These are phyloP conservation scores for Wickerhamia fluorescens DNA, from an alignment of 805 yeast genomes.

Conservation along the genomic window DNA sequence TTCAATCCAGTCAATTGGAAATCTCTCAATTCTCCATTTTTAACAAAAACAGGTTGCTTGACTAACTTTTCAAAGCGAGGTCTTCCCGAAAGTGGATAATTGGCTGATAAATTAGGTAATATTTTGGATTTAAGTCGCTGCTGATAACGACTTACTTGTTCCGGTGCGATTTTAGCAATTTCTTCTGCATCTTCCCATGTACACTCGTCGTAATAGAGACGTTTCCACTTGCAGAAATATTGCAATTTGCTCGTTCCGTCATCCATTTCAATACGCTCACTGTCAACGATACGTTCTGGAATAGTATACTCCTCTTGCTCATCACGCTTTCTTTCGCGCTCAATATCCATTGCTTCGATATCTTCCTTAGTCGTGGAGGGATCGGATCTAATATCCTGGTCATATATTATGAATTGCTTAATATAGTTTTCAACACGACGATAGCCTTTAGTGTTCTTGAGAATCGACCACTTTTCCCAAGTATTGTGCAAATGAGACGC, in stretches of 20 bases:
- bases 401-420: slow-evolving; percentile 65
- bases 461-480: slow-evolving; percentile 68
- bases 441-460: slow-evolving; percentile 58
- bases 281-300: slow-evolving; percentile 85
- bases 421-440: slow-evolving; percentile 88
- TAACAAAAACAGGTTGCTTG: slow-evolving; percentile 82
- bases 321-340: slow-evolving; percentile 76
- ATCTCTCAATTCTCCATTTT: slow-evolving; percentile 88
- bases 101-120: slow-evolving; percentile 72
- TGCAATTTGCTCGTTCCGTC: slow-evolving; percentile 62
- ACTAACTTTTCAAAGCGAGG: slow-evolving; percentile 86
- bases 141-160: slow-evolving; percentile 77
- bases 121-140: slow-evolving; percentile 76
- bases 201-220: slow-evolving; percentile 89
- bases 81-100: slow-evolving; percentile 60
- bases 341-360: slow-evolving; percentile 88
- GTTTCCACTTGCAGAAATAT: slow-evolving; percentile 89
- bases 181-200: slow-evolving; percentile 94
- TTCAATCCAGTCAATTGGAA: slow-evolving; percentile 96
- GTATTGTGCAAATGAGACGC: slow-evolving; percentile 90
- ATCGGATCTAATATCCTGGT: slow-evolving; percentile 70
- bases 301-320: slow-evolving; percentile 75
- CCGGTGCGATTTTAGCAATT: slow-evolving; percentile 79
- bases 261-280: slow-evolving; percentile 63
- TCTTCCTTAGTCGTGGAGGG: slow-evolving; percentile 85